Evolutionary conservation across 139 green algal species (phyloP), one percentile per base, ranked within the genome.

Genomic region (Coelastrella sp.): DNA sequence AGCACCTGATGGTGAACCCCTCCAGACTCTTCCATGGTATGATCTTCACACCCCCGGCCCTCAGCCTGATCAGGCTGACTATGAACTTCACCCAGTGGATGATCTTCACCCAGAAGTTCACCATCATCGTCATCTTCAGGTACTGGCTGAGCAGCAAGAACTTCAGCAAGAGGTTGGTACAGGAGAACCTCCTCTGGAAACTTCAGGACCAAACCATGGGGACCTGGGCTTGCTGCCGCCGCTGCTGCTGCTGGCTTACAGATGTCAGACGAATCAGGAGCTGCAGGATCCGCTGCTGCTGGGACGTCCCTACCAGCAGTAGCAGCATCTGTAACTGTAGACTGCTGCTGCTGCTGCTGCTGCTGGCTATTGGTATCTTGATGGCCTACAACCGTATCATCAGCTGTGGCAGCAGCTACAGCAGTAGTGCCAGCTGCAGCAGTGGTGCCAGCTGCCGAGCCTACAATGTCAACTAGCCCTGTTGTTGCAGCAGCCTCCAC

Each of bases 151-250:
- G 76, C 86, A 73, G 64, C 66, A 19, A 90, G 77, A 64, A 86
- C 17, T 58, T 86, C 60, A 59, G 78, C 78, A 80, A 87, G 79
- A 8, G 47, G 64, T n/a, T 84, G 65, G 65, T 82, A 66, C 78
- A n/a, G 61, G 47, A 91, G 54, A 17, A 78, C 78, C 47, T 91
- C 87, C 32, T 85, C 77, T n/a, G 87, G 87, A 8, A 91, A 91
- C 64, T 81, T 8, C 47, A 91, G 78, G 47, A 16, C 56, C 17
- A 78, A 32, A 1, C 77, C 76, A 71, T 80, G 87, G n/a, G 79
- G 47, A 23, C 76, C 20, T 14, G n/a, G 16, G 17, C 20, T 47
- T 32, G 64, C 87, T 73, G 78, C 87, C 20, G 66, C 77, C 13
- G 54, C 65, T 81, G 78, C 64, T 80, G 60, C 76, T 85, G 75